Base-by-base conservation (phyloP, 371 early-diverging fungal species). In the Mucor sp. region DNA sequence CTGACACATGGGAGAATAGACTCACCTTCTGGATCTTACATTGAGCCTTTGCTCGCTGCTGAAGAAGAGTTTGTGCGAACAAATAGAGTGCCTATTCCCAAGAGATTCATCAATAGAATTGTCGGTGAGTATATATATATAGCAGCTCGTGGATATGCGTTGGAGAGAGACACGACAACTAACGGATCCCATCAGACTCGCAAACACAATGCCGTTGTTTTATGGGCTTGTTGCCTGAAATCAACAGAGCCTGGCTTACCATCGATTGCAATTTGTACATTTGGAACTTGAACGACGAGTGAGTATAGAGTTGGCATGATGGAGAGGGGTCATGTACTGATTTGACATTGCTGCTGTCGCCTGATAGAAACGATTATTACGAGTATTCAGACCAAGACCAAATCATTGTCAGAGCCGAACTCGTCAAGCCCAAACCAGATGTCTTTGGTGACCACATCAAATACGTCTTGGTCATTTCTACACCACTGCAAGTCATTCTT, bases 331-430 rank as follows among this genome's bases (percentile, higher is more conserved):
- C 1, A 33, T 35, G 12, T 35, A 35, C 37, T 35, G 37, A 35
- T 35, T 3, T 0, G 12, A 12, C 37, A 12, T 35, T 35, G 0
- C 12, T 6, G 9, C 12, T 21, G 8, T 33, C 8, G 33, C 15
- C 15, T 53, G 11, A 3, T 63, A 87, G 87, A 8, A 77, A 74
- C 4, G 85, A 92, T 37, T 87, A 90, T 62, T 87, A 88, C 66
- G 83, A 89, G 25, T 94, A 89, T 70, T 90, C 90, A 50, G 95
- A 94, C 43, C 93, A 93, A 78, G 95, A 95, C 61, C 95, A 95
- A 71, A 76, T 94, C 50, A 95, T 96, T 63, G 81, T 87, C 21
- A 87, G 85, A 59, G 93, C 93, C 7, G 94, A 85, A 4, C 72
- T 95, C 37, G 94, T 92, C 0, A 88, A 84, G 62, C 94, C 95